Evolutionary conservation across 306 rosid genomes (phyloP).

Genomic region (Lathyrus sativus): DNA sequence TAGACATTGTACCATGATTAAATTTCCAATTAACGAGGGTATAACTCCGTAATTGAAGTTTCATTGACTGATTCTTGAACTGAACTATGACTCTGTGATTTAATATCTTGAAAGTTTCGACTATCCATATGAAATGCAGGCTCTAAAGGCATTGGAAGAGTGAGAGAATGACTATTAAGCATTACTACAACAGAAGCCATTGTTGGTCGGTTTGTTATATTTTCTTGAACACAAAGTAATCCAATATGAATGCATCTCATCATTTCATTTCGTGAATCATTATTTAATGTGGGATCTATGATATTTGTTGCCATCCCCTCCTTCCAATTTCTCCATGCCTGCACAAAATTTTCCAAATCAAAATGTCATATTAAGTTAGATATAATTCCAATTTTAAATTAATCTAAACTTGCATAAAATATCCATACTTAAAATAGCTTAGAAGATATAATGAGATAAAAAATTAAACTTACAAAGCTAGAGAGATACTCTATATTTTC

Average conservation of each 20-base stretch:
- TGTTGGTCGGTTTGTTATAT: neutral
- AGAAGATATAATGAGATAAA: neutral
- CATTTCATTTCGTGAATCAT: conserved; percentile 9
- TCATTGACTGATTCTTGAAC: conserved; percentile 1
- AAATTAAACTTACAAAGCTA: conserved; percentile 44
- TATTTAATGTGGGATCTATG: neutral
- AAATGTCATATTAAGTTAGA: neutral
- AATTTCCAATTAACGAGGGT: neutral
- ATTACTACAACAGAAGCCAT: conserved; percentile 27
- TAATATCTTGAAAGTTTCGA: neutral
- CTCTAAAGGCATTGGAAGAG: neutral
- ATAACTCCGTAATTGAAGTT: neutral
- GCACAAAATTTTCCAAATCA: neutral
- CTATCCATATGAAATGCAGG: neutral
- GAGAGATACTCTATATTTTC: conserved; percentile 13
- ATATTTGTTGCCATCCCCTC: neutral
- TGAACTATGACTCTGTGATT: neutral
- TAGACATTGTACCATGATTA: no score
- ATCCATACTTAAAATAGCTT: no score
- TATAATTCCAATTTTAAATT: neutral
- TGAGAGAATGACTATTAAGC: conserved; percentile 5
- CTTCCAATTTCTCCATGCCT: conserved; percentile 28
- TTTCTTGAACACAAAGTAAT: conserved; percentile 17
- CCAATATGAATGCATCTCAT: conserved; percentile 21
- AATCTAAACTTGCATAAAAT: no score